phyloP scores from a whole-genome alignment of 306 rosid genomes.

The Cucurbita ficifolia region DNA sequence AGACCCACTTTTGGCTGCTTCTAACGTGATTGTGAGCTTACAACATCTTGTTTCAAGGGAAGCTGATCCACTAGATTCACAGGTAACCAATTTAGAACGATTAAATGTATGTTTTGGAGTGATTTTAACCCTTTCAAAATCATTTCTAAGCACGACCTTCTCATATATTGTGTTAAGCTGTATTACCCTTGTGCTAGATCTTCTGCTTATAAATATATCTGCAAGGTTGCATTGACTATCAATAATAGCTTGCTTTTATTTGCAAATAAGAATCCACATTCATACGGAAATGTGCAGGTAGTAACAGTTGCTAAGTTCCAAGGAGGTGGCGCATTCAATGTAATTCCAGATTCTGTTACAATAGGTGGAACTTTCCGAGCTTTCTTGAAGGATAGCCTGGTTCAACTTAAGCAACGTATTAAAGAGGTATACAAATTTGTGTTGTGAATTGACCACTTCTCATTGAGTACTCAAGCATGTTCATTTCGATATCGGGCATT shows the following conservation, averaged over 20 bases:
- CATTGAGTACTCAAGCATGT: background rate
- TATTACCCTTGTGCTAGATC: background rate
- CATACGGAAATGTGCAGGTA: slow-evolving; percentile 28
- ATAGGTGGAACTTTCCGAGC: slow-evolving; percentile 85
- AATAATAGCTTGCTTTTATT: background rate
- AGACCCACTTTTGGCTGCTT: slow-evolving; percentile 80
- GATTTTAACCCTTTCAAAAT: background rate
- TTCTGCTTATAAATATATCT: background rate
- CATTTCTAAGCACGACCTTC: background rate
- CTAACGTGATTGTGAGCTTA: slow-evolving; percentile 68
- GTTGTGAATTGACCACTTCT: background rate
- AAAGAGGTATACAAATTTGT: slow-evolving; percentile 35
- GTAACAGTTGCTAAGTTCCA: slow-evolving; percentile 60
- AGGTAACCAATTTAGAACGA: slow-evolving; percentile 21
- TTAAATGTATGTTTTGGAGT: background rate
- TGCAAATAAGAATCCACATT: slow-evolving; percentile 13
- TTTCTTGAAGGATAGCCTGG: slow-evolving; percentile 35
- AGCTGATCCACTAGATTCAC: slow-evolving; percentile 77
- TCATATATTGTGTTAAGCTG: background rate
- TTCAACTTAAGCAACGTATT: slow-evolving; percentile 40
- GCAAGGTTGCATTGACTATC: background rate
- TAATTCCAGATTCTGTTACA: slow-evolving; percentile 78
- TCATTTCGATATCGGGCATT: background rate
- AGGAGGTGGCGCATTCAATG: slow-evolving; percentile 84
- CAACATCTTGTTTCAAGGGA: slow-evolving; percentile 81